Evolutionary conservation across 768 basidiomycete genomes (phyloP).

Genomic region (Lactarius deliciosus): DNA sequence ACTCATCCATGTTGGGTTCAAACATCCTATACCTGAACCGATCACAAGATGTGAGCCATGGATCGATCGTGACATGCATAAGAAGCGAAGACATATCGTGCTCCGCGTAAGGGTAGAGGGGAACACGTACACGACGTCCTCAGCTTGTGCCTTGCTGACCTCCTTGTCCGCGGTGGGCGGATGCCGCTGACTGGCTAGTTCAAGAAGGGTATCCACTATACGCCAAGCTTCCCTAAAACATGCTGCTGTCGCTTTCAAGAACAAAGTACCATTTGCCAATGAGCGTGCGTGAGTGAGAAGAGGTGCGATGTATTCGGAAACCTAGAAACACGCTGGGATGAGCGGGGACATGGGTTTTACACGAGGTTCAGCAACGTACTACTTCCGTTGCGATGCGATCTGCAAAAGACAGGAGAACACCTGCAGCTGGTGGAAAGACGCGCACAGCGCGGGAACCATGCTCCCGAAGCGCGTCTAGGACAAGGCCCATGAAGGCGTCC

Average conservation of each 20-base stretch:
- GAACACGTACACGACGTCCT: slow-evolving; percentile 76
- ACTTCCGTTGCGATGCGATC: slow-evolving; percentile 86
- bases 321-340: slow-evolving; percentile 41
- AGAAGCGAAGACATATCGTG: slow-evolving; percentile 8
- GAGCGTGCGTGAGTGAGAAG: slow-evolving; percentile 77
- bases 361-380: slow-evolving; percentile 42
- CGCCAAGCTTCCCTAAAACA: slow-evolving; percentile 87
- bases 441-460: slow-evolving; percentile 81
- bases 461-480: slow-evolving; percentile 62
- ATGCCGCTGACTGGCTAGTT: slow-evolving; percentile 42
- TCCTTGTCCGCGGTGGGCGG: slow-evolving; percentile 35
- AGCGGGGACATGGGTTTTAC: slow-evolving; percentile 15
- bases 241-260: slow-evolving; percentile 84
- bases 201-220: slow-evolving; percentile 74
- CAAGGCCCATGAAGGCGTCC: slow-evolving; percentile 81
- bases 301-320: slow-evolving; percentile 82
- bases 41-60: neutral
- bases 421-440: slow-evolving; percentile 80
- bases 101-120: slow-evolving; percentile 2
- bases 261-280: slow-evolving; percentile 59
- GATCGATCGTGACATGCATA: slow-evolving; percentile 14
- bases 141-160: slow-evolving; percentile 55
- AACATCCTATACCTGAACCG: slow-evolving; percentile 83
- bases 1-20: slow-evolving; percentile 95
- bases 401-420: slow-evolving; percentile 77